Percentiles rank a stretch among this genome's conserved stretches.
Evolutionary conservation across 78 protist genomes (phyloP).

Genomic region (Bigelowiella natans): DNA sequence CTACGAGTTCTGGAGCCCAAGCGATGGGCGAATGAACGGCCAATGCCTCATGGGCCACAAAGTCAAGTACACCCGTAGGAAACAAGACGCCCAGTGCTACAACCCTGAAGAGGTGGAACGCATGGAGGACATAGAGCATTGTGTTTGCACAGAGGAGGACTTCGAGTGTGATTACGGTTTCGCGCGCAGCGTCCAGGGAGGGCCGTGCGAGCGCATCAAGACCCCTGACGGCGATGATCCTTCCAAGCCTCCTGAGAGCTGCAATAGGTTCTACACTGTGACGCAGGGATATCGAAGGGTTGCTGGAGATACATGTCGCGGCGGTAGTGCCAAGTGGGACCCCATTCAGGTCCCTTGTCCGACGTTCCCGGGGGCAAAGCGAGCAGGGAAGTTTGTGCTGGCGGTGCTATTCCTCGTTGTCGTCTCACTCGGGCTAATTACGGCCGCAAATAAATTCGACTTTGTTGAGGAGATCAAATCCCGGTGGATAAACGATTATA

Average conservation of each 20-base stretch:
- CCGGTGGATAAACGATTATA: too few species aligned
- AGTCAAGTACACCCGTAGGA: constrained; percentile 1
- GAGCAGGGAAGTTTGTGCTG: background rate
- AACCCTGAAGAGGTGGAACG: background rate
- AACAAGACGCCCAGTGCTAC: background rate
- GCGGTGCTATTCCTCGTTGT: background rate
- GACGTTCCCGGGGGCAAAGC: background rate
- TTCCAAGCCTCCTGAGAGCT: background rate
- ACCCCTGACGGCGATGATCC: background rate
- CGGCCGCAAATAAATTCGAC: background rate
- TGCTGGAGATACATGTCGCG: constrained; percentile 10
- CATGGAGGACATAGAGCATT: background rate
- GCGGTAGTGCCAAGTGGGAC: background rate
- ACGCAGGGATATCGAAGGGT: constrained; percentile 1
- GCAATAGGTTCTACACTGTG: background rate
- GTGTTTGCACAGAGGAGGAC: constrained; percentile 18
- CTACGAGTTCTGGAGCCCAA: constrained; percentile 10
- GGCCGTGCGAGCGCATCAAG: constrained; percentile 7
- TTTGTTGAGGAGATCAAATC: background rate
- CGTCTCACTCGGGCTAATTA: background rate
- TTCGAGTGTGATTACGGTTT: constrained; percentile 16
- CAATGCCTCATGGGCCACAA: constrained; percentile 3
- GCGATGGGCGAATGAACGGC: background rate
- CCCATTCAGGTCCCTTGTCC: background rate
- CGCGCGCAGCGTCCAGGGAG: background rate